Evolutionary conservation across 352 stramenopile genomes (phyloP), one percentile per base, ranked within the genome.

Genomic region (Phytophthora hybrid): DNA sequence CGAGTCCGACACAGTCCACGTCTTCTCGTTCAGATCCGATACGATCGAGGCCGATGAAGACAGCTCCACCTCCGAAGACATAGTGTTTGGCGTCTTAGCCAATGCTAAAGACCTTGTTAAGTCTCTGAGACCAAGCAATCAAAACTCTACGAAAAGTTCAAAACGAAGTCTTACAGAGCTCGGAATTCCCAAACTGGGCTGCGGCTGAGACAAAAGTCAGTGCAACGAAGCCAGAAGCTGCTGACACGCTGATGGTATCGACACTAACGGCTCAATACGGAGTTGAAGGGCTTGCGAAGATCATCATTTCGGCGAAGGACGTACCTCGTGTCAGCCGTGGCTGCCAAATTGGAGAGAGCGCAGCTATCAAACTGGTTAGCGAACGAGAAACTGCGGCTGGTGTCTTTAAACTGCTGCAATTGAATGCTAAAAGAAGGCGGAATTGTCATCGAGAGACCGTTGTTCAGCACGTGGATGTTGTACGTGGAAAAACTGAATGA

Each of bases 121-220:
- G 32, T 41, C 34, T 10, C 11, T 41, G 34, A 41, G 3, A 41
- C 34, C 34, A 13, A 41, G 41, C 41, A 10, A 47, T 3, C 6
- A 47, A n/a, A 47, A 19, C 41, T 47, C 11, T 47, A n/a, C 16
- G 16, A 47, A 10, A 47, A 19, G 9, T n/a, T 47, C 41, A 41
- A 49, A 29, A 14, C 11, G 34, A 41, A 14, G 41, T 39, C 5
- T 11, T 69, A 1, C 26, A 49, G 14, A 69, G 39, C 13, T 18
- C 19, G 0, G 37, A 63, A 14, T 63, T 69, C 29, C 16, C 51
- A 8, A 26, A 57, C 32, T 69, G 63, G 63, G 13, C 29, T 34
- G 6, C 13, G 1, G 29, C 37, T 11, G 49, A 46, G 13, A 32
- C 52, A 3, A 69, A 69, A 51, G 37, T 39, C 3, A 51, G 46